Evolutionary conservation across 495 filamentous ascomycete genomes (phyloP).

Genomic region (Annulohypoxylon maeteangense): DNA sequence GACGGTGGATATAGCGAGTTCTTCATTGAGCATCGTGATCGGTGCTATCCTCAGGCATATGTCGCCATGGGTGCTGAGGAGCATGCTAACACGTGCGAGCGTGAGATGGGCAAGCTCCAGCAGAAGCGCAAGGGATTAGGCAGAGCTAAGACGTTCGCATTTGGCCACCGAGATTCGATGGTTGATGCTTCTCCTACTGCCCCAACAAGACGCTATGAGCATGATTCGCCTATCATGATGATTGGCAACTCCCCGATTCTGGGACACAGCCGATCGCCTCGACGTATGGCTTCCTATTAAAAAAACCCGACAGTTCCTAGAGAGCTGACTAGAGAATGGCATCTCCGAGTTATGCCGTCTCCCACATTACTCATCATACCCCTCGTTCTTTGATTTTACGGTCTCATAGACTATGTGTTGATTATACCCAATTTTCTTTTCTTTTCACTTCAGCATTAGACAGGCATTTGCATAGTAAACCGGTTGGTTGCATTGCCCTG

Average conservation of each 20-base stretch:
- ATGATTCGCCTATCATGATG: slow-evolving; percentile 58
- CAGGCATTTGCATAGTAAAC: slow-evolving; percentile 47
- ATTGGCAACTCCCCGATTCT: slow-evolving; percentile 64
- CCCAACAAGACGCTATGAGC: slow-evolving; percentile 61
- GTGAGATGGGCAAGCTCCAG: slow-evolving; percentile 87
- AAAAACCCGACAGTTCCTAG: slow-evolving; percentile 4
- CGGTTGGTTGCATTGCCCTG: slow-evolving; percentile 45
- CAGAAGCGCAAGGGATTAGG: slow-evolving; percentile 81
- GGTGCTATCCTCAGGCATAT: slow-evolving; percentile 94
- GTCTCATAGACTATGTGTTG: slow-evolving; percentile 22
- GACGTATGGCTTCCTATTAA: slow-evolving; percentile 80
- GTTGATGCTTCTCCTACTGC: slow-evolving; percentile 86
- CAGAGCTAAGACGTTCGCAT: slow-evolving; percentile 93
- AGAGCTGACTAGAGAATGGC: slow-evolving; percentile 8
- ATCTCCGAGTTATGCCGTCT: slow-evolving; percentile 8
- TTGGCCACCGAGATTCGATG: slow-evolving; percentile 70
- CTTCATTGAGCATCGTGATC: slow-evolving; percentile 76
- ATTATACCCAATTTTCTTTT: slow-evolving; percentile 41
- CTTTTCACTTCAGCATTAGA: slow-evolving; percentile 44
- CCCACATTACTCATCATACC: not conserved
- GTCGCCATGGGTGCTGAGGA: slow-evolving; percentile 93
- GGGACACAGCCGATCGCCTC: slow-evolving; percentile 63
- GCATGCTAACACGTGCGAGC: slow-evolving; percentile 90
- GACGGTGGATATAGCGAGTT: slow-evolving; percentile 97
- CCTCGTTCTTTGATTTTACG: slow-evolving; percentile 24